These are phyloP conservation scores for Hypsizygus marmoreus DNA, from an alignment of 768 basidiomycete genomes.

Conservation along the genomic window DNA sequence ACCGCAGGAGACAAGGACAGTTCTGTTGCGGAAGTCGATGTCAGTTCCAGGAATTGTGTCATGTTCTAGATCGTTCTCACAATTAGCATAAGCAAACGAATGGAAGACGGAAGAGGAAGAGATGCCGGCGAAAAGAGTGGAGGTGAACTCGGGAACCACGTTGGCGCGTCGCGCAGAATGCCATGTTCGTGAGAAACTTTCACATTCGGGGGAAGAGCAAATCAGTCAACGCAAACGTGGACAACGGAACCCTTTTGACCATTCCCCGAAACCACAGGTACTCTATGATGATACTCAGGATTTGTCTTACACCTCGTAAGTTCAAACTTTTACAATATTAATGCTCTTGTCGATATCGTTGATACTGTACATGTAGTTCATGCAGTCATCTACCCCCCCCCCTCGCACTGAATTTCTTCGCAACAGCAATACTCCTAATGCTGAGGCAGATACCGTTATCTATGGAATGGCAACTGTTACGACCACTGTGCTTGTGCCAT, in stretches of 20 bases:
- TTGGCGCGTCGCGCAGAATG: slow-evolving; percentile 6
- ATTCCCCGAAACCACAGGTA: slow-evolving; percentile 7
- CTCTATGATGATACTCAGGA: slow-evolving; percentile 2
- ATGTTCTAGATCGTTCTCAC: slow-evolving; percentile 5
- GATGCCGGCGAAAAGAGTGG: slow-evolving; percentile 8
- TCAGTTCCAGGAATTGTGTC: background rate
- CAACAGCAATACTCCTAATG: too few relatives aligned
- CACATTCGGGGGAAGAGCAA: too few relatives aligned
- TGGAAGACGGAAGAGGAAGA: background rate
- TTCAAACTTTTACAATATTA: too few relatives aligned
- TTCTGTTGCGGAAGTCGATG: slow-evolving; percentile 1
- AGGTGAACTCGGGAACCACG: slow-evolving; percentile 6
- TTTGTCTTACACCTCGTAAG: too few relatives aligned
- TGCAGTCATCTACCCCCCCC: too few relatives aligned
- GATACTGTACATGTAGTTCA: too few relatives aligned
- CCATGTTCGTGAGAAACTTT: slow-evolving; percentile 20
- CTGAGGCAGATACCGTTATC: too few relatives aligned
- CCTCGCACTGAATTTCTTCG: too few relatives aligned
- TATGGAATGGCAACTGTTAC: too few relatives aligned
- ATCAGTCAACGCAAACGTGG: slow-evolving; percentile 8
- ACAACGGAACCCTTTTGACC: background rate
- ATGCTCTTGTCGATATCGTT: too few relatives aligned
- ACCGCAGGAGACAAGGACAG: slow-evolving; percentile 9
- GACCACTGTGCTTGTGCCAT: too few relatives aligned
- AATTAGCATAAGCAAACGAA: slow-evolving; percentile 15